phyloP scores from a whole-genome alignment of 352 stramenopile species.

The Phytophthora boehmeriae region DNA sequence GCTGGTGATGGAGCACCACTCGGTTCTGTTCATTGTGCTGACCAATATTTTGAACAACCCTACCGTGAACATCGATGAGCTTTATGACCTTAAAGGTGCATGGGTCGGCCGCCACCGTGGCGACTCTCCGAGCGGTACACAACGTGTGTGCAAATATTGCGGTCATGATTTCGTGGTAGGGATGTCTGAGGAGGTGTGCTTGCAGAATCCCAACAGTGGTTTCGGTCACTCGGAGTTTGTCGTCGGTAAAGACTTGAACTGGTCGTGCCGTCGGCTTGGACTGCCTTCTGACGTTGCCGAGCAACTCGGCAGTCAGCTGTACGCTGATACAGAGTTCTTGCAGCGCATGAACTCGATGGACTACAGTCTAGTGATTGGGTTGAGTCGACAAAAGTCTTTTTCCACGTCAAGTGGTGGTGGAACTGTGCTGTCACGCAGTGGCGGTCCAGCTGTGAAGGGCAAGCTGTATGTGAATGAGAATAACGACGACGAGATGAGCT shows the following conservation, averaged over 20 bases:
- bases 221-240: constrained; percentile 80
- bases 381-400: constrained; percentile 69
- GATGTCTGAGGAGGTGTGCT: constrained; percentile 82
- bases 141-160: constrained; percentile 88
- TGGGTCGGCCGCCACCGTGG: constrained; percentile 86
- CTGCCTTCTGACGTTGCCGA: constrained; percentile 72
- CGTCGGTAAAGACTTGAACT: constrained; percentile 89
- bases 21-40: constrained; percentile 88
- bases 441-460: constrained; percentile 35
- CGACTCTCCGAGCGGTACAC: constrained; percentile 65
- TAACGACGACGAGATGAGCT: constrained; percentile 50
- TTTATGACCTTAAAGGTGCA: constrained; percentile 91
- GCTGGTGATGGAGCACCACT: constrained; percentile 86
- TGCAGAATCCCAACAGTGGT: constrained; percentile 63
- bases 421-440: constrained; percentile 37
- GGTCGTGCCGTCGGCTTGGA: constrained; percentile 77
- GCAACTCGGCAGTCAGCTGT: constrained; percentile 84
- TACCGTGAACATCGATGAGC: constrained; percentile 84
- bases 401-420: constrained; percentile 39
- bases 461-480: constrained; percentile 37
- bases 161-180: constrained; percentile 87
- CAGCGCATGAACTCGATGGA: constrained; percentile 97
- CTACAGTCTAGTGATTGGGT: constrained; percentile 95
- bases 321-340: constrained; percentile 93
- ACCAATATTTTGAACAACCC: constrained; percentile 90